These are phyloP conservation scores for Mycena pura DNA, from an alignment of 768 basidiomycete species.

Conservation along the genomic window DNA sequence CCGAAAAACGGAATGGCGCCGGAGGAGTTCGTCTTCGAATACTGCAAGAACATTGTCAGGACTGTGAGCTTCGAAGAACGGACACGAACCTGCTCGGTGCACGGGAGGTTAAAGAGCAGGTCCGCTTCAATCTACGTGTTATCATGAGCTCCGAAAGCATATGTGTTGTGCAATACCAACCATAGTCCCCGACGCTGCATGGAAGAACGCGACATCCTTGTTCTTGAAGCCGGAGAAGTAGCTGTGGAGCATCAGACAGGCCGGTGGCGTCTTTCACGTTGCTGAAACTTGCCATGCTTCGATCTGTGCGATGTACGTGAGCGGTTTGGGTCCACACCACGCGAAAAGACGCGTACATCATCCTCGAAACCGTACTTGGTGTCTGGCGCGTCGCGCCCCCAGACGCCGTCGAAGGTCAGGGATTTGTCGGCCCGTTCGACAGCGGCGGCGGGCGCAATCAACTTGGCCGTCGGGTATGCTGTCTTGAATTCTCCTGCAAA, in stretches of 20 bases:
- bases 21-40: constrained; percentile 45
- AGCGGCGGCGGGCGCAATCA: constrained; percentile 72
- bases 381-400: constrained; percentile 67
- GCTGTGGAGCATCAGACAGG: constrained; percentile 37
- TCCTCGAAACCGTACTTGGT: constrained; percentile 84
- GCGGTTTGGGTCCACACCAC: neutral
- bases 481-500: constrained; percentile 53
- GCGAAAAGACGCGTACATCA: constrained; percentile 44
- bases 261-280: neutral
- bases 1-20: constrained; percentile 33
- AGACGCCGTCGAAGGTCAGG: constrained; percentile 70
- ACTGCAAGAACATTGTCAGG: constrained; percentile 39
- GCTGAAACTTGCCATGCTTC: constrained; percentile 51
- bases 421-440: constrained; percentile 55
- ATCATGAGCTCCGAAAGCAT: neutral
- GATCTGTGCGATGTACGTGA: constrained; percentile 37
- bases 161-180: constrained; percentile 42
- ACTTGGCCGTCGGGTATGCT: constrained; percentile 71
- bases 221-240: constrained; percentile 77
- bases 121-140: constrained; percentile 63
- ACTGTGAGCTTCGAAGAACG: neutral
- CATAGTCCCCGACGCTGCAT: constrained; percentile 71
- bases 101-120: constrained; percentile 82
- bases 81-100: constrained; percentile 69
- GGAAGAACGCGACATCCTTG: constrained; percentile 86